Evolutionary conservation across 2,329 filamentous ascomycete genomes (phyloP).

Genomic region (Emydomyces testavorans): DNA sequence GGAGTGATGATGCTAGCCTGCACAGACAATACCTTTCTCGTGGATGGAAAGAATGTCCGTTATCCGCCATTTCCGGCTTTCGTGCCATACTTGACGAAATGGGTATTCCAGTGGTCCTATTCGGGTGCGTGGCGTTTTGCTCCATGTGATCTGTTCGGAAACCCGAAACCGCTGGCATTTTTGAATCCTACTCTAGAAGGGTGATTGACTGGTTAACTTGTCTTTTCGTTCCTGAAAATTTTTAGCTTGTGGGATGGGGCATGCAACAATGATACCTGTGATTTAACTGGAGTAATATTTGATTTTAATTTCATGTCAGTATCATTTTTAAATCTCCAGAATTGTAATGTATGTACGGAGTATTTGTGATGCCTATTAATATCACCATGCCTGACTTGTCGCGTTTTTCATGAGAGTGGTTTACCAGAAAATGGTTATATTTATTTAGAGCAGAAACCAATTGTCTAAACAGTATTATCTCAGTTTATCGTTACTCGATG

Average conservation of each 20-base stretch:
- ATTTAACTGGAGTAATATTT: too few species aligned
- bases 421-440: too few species aligned
- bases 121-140: slow-evolving; percentile 13
- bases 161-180: slow-evolving; percentile 12
- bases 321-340: too few species aligned
- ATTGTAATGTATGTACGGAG: too few species aligned
- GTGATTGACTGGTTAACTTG: background rate
- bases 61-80: slow-evolving; percentile 10
- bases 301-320: too few species aligned
- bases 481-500: too few species aligned
- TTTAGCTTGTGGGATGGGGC: background rate
- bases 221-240: background rate
- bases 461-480: too few species aligned
- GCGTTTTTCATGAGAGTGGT: too few species aligned
- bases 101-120: slow-evolving; percentile 11
- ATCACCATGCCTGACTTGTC: too few species aligned
- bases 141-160: slow-evolving; percentile 14
- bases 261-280: too few species aligned
- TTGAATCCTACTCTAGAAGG: slow-evolving; percentile 5
- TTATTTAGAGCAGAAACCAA: too few species aligned
- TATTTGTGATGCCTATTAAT: too few species aligned
- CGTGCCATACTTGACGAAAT: slow-evolving; percentile 11
- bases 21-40: slow-evolving; percentile 18
- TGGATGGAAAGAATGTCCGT: slow-evolving; percentile 13
- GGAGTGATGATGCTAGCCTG: slow-evolving; percentile 18